Evolutionary conservation across 1,284 basidiomycete species (phyloP), one percentile per base, ranked within the genome.

Genomic region (Acaromyces ingoldii): DNA sequence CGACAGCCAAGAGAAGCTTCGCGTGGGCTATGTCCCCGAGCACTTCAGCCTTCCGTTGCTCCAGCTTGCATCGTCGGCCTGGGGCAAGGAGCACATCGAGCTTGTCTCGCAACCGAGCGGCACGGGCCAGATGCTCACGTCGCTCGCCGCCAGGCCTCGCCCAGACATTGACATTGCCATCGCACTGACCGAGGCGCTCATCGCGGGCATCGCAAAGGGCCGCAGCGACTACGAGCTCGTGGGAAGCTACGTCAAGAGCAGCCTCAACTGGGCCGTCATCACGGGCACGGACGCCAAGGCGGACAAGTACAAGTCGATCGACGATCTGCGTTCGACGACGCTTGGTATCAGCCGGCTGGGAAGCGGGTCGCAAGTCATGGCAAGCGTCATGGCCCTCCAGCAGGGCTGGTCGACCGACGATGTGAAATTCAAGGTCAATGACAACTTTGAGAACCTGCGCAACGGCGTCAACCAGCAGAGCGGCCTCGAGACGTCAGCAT

Each of bases 161-260:
- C 21, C 50, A 9, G 47, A 39, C 10, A 74, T 74, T 30, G 72
- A 74, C 30, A 66, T 72, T 0, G 72, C 53, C 54, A 89, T 90
- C 60, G 93, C 92, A 0, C 82, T 98, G 47, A 97, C 93, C 0
- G 93, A 96, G 75, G 85, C 89, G 0, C 79, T 97, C 33, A 91
- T 96, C 62, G 88, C 91, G 41, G 93, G 92, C 0, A 89, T 96
- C 48, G 90, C 89, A 10, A 75, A 74, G 39, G 89, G 90, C 0
- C 87, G 87, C 0, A 81, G 81, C 47, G 84, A 86, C 13, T 97
- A 95, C 78, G 90, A 88, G 75, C 85, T 97, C 13, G 85, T 93
- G 2, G 92, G 93, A 2, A 89, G 88, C 70, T 97, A 92, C 73
- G 92, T 97, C 46, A 83, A 65, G 3, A 72, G 60, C 40, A 62